Conservation (phyloP, 1,139 yeast species). For the Yamadazyma diddensiae region DNA sequence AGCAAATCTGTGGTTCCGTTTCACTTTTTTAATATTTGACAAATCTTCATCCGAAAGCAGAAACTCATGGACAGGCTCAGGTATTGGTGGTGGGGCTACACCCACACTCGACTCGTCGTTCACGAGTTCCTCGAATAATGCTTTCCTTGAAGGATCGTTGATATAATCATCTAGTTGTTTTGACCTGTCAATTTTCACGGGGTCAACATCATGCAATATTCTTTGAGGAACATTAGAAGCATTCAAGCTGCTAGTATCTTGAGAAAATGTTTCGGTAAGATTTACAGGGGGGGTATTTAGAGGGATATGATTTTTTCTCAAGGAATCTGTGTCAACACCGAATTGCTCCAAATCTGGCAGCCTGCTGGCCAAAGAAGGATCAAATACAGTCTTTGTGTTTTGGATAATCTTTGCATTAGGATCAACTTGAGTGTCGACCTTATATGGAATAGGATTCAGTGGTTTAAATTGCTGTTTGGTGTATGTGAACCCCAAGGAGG, state of each 20-base stretch:
- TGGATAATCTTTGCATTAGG: slow-evolving; percentile 5
- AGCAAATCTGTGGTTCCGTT: too few species aligned
- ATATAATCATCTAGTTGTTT: slow-evolving; percentile 9
- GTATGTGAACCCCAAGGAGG: slow-evolving; percentile 37
- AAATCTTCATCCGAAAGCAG: slow-evolving; percentile 11
- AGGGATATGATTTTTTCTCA: slow-evolving; percentile 11
- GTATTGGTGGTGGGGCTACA: slow-evolving; percentile 12
- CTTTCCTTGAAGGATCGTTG: slow-evolving; percentile 10
- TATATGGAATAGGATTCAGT: background rate
- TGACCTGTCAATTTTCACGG: slow-evolving; percentile 22
- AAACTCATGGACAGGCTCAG: slow-evolving; percentile 1
- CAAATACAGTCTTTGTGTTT: slow-evolving; percentile 11
- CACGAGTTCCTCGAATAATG: slow-evolving; percentile 18
- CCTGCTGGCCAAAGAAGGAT: slow-evolving; percentile 14
- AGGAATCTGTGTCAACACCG: slow-evolving; percentile 21
- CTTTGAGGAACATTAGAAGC: slow-evolving; percentile 13
- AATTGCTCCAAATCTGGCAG: slow-evolving; percentile 17
- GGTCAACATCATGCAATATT: slow-evolving; percentile 29
- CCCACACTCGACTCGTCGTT: slow-evolving; percentile 40
- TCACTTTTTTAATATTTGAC: slow-evolving; percentile 3
- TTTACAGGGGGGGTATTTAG: slow-evolving; percentile 1
- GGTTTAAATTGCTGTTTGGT: slow-evolving; percentile 3
- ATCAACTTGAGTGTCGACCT: slow-evolving; percentile 1
- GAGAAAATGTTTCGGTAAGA: slow-evolving; percentile 17
- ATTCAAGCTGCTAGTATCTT: slow-evolving; percentile 22